Evolutionary conservation across 176 grass and related monocot species (phyloP).

Genomic region (Areca catechu): DNA sequence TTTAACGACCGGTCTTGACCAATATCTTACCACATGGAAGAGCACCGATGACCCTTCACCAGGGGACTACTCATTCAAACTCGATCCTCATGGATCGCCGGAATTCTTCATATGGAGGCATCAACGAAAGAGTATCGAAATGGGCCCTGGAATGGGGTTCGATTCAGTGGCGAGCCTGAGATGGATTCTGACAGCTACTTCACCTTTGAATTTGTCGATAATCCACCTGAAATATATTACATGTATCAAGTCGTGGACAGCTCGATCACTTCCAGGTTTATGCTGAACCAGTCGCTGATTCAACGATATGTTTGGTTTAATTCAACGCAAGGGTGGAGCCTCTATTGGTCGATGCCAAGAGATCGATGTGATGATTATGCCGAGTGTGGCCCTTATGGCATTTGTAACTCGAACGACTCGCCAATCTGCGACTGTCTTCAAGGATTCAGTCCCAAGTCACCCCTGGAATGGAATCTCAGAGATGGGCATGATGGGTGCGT

Average conservation of each 20-base stretch:
- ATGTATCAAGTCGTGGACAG: too few species aligned
- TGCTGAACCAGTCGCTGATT: too few species aligned
- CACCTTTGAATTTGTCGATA: too few species aligned
- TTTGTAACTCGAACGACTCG: neutral
- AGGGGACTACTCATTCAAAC: neutral
- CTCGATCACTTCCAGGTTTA: too few species aligned
- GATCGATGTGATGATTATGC: constrained; percentile 8
- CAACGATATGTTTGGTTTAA: too few species aligned
- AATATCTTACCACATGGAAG: neutral
- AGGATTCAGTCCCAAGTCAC: constrained; percentile 6
- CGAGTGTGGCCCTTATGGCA: constrained; percentile 2
- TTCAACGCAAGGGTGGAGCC: neutral
- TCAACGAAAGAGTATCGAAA: neutral
- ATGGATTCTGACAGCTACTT: too few species aligned
- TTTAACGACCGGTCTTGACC: neutral
- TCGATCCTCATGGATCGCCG: neutral
- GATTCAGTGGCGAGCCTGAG: neutral
- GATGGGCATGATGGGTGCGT: constrained; percentile 8
- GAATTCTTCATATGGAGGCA: neutral
- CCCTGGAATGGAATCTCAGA: neutral
- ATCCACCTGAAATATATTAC: too few species aligned
- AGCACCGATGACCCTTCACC: neutral
- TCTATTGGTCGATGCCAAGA: neutral
- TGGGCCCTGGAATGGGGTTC: neutral
- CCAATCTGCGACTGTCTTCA: constrained; percentile 20